A percentile compares a stretch with the other conserved stretches of the same genome.
Conservation (phyloP, 495 filamentous ascomycete genomes). For the Glonium stellatum region DNA sequence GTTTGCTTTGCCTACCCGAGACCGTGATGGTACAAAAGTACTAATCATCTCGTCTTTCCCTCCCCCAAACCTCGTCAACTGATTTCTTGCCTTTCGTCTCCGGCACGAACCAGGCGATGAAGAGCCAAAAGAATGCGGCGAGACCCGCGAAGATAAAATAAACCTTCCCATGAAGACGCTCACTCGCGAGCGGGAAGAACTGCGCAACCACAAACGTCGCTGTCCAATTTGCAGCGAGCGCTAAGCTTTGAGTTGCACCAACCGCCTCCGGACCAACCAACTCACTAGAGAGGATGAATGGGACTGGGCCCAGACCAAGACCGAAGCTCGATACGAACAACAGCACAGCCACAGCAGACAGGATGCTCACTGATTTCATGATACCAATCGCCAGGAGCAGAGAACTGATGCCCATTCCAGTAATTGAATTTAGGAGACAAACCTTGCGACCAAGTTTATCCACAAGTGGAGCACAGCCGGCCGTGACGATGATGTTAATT, state of each 20-base stretch:
- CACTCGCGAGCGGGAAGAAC: conserved; percentile 83
- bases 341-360: conserved; percentile 74
- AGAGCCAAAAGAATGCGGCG: conserved; percentile 56
- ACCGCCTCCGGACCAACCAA: conserved; percentile 83
- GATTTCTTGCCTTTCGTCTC: conserved; percentile 78
- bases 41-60: conserved; percentile 43
- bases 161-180: conserved; percentile 66
- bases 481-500: conserved; percentile 78
- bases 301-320: conserved; percentile 85
- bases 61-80: conserved; percentile 83
- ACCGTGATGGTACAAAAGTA: neutral
- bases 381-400: conserved; percentile 72
- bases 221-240: conserved; percentile 78
- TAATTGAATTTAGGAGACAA: conserved; percentile 71
- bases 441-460: conserved; percentile 81
- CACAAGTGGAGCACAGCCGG: conserved; percentile 70
- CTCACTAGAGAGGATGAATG: conserved; percentile 87
- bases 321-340: conserved; percentile 85
- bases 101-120: conserved; percentile 65
- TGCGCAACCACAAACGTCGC: conserved; percentile 88
- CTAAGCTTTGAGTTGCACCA: conserved; percentile 79
- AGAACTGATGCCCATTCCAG: conserved; percentile 73
- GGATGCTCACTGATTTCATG: conserved; percentile 53
- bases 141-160: conserved; percentile 82
- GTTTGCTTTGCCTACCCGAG: neutral